A percentile compares a stretch with the other conserved stretches of the same genome.
These are phyloP conservation scores for Rubus parviflorus DNA, from an alignment of 306 rosid species.

Conservation along the genomic window DNA sequence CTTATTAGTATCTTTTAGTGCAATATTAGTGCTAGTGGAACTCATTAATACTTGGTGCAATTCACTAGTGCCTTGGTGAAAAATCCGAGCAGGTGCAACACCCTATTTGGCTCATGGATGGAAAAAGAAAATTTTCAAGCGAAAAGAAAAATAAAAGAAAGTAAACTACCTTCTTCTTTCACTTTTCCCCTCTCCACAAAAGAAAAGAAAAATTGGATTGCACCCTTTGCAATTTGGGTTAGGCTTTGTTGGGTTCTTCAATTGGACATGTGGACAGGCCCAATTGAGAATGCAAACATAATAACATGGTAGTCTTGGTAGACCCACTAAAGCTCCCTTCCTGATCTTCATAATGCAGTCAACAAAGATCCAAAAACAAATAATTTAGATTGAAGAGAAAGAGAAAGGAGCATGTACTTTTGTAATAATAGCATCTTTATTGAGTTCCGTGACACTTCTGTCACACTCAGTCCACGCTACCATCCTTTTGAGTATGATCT, in stretches of 20 bases:
- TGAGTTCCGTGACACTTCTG: slow-evolving; percentile 17
- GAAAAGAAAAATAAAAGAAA: no score
- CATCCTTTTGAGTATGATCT: neutral
- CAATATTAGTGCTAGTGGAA: no score
- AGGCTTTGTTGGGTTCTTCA: neutral
- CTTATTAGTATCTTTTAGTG: no score
- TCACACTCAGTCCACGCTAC: slow-evolving; percentile 11
- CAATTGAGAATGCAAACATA: neutral
- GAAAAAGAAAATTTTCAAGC: no score
- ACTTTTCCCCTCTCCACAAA: no score
- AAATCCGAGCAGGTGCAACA: no score
- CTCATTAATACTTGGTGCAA: no score
- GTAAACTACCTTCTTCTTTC: no score
- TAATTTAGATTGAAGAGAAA: neutral
- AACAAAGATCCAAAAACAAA: neutral
- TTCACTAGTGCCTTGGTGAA: no score
- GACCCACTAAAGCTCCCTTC: neutral
- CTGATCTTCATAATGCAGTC: neutral
- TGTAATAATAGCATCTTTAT: slow-evolving; percentile 16
- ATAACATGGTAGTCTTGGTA: neutral
- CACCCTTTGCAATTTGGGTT: neutral
- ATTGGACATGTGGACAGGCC: neutral
- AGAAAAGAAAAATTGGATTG: no score
- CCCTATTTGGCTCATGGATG: no score
- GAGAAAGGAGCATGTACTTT: neutral